Base-by-base conservation (phyloP, 2,329 filamentous ascomycete genomes). In the Tolypocladium cylindrosporum region DNA sequence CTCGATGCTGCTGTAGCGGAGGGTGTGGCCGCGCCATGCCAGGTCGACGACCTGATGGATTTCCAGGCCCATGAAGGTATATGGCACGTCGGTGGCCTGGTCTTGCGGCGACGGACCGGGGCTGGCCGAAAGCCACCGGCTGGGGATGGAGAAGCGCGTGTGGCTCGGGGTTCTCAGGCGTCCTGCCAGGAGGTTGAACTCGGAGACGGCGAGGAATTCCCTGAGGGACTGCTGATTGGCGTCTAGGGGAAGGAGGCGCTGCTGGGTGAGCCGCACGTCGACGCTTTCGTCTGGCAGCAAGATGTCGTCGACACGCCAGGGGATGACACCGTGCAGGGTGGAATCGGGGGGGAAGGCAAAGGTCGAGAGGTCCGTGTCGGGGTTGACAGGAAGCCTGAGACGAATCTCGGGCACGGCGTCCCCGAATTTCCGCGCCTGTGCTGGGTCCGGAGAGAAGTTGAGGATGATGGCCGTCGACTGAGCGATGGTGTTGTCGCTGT, bases 1-100 rank as follows among this genome's bases (percentile, higher is more conserved):
- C 60, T 83, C 77, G 60, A 83, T 73, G 63, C 73, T 77, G 24
- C 74, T 79, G 72, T 83, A 83, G 9, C 71, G 73, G 10, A 85
- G 68, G 13, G 66, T 76, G 68, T 79, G 75, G 50, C 72, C 74
- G 8, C 70, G 61, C 66, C 76, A 78, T 2, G 72, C 66, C 43
- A 75, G 68, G 11, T 76, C 70, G 53, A 78, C 68, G 31, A 71
- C 68, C 58, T 79, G 78, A 52, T 77, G 79, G 43, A 84, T 71
- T 63, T 85, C 80, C 1, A 82, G 71, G 9, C 80, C 79, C 54
- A 74, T 72, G 66, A 83, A 82, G 19, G 73, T 57, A 63, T 74
- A 75, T 14, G 64, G 59, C 4, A 73, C 52, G 45, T 69, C 59
- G 52, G 31, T 55, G 55, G 56, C 27, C 2, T 51, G 36, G 9